Evolutionary conservation across 768 basidiomycete genomes (phyloP), one percentile per base, ranked within the genome.

Genomic region (Amanita rimosa): DNA sequence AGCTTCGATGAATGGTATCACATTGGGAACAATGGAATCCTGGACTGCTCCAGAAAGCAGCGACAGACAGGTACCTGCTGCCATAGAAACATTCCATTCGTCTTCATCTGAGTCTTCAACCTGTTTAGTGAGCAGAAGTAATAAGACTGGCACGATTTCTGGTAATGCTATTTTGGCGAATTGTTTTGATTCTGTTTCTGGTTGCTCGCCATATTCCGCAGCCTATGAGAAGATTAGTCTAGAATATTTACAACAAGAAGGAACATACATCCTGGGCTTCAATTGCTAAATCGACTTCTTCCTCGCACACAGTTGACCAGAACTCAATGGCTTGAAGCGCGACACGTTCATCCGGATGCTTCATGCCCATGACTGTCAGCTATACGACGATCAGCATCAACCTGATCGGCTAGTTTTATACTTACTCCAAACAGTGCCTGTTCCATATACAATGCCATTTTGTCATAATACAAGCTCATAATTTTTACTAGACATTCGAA

Each of bases 361-460:
- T 92, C 96, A 99, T 99, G 34, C 96, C 96, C 62, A 96, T 81
- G 17, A 97, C 91, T 9, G 96, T 98, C 51, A 99, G 70, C 90
- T 97, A 60, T 48, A 46, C 34, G 53, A 27, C 17, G 11, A 46
- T 54, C 51, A 58, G 62, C 45, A 48, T 44, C 36, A 42, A 37
- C 11, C 44, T 48, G 50, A 56, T 48, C 37, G 24, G 46, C 54
- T 31, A 22, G 48, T 26, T 41, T 53, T 37, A 10, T 14, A 76
- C 85, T 49, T 68, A 96, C 94, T 37, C 96, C 96, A 59, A 98
- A 99, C 27, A 99, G 67, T 0, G 96, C 96, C 61, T 94, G 86
- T 63, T 99, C 96, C 96, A 99, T 99, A 73, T 99, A 99, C 62
- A 95, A 83, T 31, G 78, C 81, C 96, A 99, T 99, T 72, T 95